Conservation (phyloP, 192 early-diverging fungal species). For the Linnemannia exigua region DNA sequence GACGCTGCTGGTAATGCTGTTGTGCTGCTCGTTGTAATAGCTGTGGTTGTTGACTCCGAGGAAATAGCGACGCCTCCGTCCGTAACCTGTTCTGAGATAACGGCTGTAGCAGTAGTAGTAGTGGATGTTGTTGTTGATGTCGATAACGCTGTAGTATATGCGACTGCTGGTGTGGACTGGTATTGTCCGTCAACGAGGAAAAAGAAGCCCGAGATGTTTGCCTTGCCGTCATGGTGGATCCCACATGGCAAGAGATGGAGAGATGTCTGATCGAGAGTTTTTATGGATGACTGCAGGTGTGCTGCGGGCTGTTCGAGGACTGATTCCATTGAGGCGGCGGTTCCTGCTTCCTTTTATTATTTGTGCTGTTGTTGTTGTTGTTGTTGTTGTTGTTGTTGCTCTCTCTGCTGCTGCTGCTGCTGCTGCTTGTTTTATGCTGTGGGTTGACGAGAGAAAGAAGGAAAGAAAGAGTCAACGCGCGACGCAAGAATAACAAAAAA, state of each 20-base stretch:
- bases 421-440: too few relatives aligned
- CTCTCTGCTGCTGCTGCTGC: too few relatives aligned
- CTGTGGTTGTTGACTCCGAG: not conserved
- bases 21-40: not conserved
- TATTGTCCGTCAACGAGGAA: conserved; percentile 54
- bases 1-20: not conserved
- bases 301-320: conserved; percentile 39
- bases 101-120: too few relatives aligned
- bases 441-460: too few relatives aligned
- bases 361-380: not conserved
- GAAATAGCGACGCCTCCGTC: not conserved
- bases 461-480: too few relatives aligned
- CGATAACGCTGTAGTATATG: not conserved
- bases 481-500: too few relatives aligned
- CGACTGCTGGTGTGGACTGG: not conserved
- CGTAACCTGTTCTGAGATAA: not conserved
- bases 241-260: conserved; percentile 52
- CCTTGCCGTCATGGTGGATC: conserved; percentile 52
- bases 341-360: too few relatives aligned
- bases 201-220: conserved; percentile 41
- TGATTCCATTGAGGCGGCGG: conserved; percentile 45
- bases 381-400: not conserved
- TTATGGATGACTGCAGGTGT: not conserved
- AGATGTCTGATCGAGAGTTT: conserved; percentile 19
- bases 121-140: too few relatives aligned